These are phyloP conservation scores for Calocybe gangraenosa DNA, from an alignment of 768 basidiomycete species.

Conservation along the genomic window DNA sequence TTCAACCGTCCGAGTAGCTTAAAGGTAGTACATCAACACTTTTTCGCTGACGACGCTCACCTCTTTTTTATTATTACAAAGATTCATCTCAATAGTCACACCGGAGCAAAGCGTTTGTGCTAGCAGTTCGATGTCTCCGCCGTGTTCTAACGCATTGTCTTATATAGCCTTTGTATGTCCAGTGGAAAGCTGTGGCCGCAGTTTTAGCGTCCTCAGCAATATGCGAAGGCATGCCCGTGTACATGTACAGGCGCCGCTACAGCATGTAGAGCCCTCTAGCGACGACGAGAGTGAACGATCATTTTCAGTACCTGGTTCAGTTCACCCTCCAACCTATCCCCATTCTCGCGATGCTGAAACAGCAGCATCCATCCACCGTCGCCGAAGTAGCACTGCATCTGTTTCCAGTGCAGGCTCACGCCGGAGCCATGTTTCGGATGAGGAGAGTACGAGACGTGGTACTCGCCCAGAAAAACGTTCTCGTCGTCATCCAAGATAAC, in stretches of 20 bases:
- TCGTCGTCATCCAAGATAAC: slow-evolving; percentile 19
- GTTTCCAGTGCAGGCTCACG: slow-evolving; percentile 37
- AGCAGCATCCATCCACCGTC: slow-evolving; percentile 24
- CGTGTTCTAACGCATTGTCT: slow-evolving; percentile 9
- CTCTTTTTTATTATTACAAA: slow-evolving; percentile 26
- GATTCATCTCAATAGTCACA: slow-evolving; percentile 85
- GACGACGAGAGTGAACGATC: slow-evolving; percentile 40
- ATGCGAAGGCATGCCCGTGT: slow-evolving; percentile 84
- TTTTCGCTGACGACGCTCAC: slow-evolving; percentile 12
- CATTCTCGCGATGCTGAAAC: slow-evolving; percentile 6
- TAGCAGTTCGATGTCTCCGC: slow-evolving; percentile 6
- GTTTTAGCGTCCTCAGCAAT: slow-evolving; percentile 85
- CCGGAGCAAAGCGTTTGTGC: slow-evolving; percentile 76
- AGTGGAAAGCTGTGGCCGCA: slow-evolving; percentile 69
- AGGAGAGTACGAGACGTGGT: slow-evolving; percentile 22
- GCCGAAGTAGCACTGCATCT: slow-evolving; percentile 36
- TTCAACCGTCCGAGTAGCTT: slow-evolving; percentile 83
- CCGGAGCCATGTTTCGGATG: slow-evolving; percentile 34
- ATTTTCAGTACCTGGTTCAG: slow-evolving; percentile 21
- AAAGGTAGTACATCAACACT: slow-evolving; percentile 42
- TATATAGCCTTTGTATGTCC: slow-evolving; percentile 70
- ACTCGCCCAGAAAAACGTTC: slow-evolving; percentile 29
- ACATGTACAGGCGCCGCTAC: slow-evolving; percentile 35
- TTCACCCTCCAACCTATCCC: not conserved
- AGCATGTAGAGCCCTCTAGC: slow-evolving; percentile 35